These are phyloP conservation scores for Saccharomyces eubayanus DNA, from an alignment of 805 yeast genomes.

Conservation along the genomic window DNA sequence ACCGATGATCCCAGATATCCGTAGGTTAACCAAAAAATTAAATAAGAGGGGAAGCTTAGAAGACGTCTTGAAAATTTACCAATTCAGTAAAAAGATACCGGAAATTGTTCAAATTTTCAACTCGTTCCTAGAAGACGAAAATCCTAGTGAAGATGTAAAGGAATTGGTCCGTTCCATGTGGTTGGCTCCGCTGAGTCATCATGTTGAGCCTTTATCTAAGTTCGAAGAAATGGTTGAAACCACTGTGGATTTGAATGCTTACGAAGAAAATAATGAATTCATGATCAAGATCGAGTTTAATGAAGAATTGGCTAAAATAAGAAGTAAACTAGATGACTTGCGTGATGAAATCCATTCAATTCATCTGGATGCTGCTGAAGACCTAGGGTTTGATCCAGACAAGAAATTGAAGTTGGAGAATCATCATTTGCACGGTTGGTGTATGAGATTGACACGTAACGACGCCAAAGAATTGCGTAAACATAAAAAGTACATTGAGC, in stretches of 20 bases:
- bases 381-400: constrained; percentile 71
- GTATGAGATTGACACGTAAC: constrained; percentile 82
- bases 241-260: constrained; percentile 78
- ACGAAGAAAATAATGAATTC: constrained; percentile 68
- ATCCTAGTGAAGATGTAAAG: constrained; percentile 17
- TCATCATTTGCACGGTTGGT: constrained; percentile 88
- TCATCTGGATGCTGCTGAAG: constrained; percentile 62
- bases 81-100: constrained; percentile 64
- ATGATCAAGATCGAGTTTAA: constrained; percentile 87
- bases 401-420: constrained; percentile 85
- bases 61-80: constrained; percentile 84
- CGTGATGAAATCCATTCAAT: constrained; percentile 47
- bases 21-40: constrained; percentile 64
- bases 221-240: constrained; percentile 84
- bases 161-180: constrained; percentile 43
- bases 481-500: constrained; percentile 54
- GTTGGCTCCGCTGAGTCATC: constrained; percentile 46
- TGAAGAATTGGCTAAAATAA: constrained; percentile 57
- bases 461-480: constrained; percentile 74
- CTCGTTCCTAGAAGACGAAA: constrained; percentile 33
- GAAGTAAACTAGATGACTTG: constrained; percentile 46
- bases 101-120: constrained; percentile 50
- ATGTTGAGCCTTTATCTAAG: constrained; percentile 47
- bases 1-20: constrained; percentile 72
- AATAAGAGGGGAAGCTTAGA: constrained; percentile 57